These are phyloP conservation scores for Blakeslea trispora DNA, from an alignment of 371 early-diverging fungal species.

Conservation along the genomic window DNA sequence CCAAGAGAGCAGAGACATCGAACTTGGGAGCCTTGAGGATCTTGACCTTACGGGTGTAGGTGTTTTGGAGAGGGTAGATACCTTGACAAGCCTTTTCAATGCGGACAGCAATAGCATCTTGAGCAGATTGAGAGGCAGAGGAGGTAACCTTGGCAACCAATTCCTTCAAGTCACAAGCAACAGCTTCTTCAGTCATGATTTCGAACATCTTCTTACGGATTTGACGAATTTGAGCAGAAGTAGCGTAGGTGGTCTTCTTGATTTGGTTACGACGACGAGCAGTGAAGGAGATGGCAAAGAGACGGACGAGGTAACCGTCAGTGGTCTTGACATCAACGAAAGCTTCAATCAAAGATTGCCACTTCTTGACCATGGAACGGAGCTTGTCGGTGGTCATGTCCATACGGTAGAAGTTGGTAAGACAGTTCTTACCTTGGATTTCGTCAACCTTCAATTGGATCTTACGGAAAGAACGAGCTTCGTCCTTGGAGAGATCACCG, in stretches of 20 bases:
- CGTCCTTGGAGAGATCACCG: conserved; percentile 97
- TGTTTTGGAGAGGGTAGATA: conserved; percentile 99
- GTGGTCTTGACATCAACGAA: conserved; percentile 99
- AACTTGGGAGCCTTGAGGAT: conserved; percentile 97
- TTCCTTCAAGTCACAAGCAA: conserved; percentile 93
- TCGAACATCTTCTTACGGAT: conserved; percentile 99
- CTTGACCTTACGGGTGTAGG: conserved; percentile 99
- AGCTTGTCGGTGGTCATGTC: conserved; percentile 99
- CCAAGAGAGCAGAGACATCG: conserved; percentile 94
- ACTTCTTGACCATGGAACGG: conserved; percentile 99
- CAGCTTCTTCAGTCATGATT: conserved; percentile 92
- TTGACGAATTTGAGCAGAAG: conserved; percentile 94
- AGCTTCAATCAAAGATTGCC: conserved; percentile 99
- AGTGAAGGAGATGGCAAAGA: conserved; percentile 99
- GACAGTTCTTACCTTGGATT: conserved; percentile 98
- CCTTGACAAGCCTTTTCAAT: conserved; percentile 97
- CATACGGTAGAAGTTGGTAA: conserved; percentile 99
- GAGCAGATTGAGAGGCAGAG: conserved; percentile 51
- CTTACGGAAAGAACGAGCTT: conserved; percentile 97
- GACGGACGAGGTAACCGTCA: conserved; percentile 99
- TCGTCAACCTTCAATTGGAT: conserved; percentile 98
- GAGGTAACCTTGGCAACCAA: conserved; percentile 95
- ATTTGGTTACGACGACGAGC: conserved; percentile 94
- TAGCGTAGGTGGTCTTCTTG: conserved; percentile 99
- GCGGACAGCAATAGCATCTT: conserved; percentile 90